These are phyloP conservation scores for Suillus hirtellus DNA, from an alignment of 768 basidiomycete genomes.

Conservation along the genomic window DNA sequence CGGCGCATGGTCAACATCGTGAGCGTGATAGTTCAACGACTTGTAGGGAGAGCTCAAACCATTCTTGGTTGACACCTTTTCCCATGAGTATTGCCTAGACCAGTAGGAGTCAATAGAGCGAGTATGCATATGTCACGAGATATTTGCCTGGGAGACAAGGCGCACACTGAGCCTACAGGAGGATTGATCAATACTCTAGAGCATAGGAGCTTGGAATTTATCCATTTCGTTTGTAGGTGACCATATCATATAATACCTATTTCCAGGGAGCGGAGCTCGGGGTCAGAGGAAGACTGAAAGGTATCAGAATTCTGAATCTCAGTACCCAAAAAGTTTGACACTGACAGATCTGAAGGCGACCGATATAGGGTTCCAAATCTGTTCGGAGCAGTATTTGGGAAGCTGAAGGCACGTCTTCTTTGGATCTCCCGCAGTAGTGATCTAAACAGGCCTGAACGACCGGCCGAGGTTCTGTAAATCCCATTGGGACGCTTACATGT, in stretches of 20 bases:
- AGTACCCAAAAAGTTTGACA: constrained; percentile 29
- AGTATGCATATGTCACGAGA: constrained; percentile 32
- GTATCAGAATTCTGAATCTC: constrained; percentile 38
- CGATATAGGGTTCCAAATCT: constrained; percentile 32
- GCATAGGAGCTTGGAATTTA: constrained; percentile 39
- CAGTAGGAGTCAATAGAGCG: constrained; percentile 27
- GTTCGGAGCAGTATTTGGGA: constrained; percentile 32
- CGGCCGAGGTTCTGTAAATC: constrained; percentile 19
- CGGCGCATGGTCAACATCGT: constrained; percentile 28
- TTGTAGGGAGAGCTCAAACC: constrained; percentile 39
- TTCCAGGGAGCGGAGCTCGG: constrained; percentile 43
- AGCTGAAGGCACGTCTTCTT: constrained; percentile 23
- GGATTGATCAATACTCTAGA: constrained; percentile 30
- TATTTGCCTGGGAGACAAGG: constrained; percentile 24
- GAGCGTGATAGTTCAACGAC: constrained; percentile 33
- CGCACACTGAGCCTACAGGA: constrained; percentile 24
- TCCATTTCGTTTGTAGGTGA: constrained; percentile 36
- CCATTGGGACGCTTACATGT: constrained; percentile 32
- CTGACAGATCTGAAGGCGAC: constrained; percentile 36
- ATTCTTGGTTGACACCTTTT: constrained; percentile 37
- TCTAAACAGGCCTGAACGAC: constrained; percentile 19
- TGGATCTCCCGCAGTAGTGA: constrained; percentile 24
- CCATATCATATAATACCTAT: constrained; percentile 39
- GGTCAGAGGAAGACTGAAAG: constrained; percentile 39
- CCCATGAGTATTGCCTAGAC: constrained; percentile 38